Conservation (phyloP, 805 yeast species). For the Wickerhamiella kurtzmanii region DNA sequence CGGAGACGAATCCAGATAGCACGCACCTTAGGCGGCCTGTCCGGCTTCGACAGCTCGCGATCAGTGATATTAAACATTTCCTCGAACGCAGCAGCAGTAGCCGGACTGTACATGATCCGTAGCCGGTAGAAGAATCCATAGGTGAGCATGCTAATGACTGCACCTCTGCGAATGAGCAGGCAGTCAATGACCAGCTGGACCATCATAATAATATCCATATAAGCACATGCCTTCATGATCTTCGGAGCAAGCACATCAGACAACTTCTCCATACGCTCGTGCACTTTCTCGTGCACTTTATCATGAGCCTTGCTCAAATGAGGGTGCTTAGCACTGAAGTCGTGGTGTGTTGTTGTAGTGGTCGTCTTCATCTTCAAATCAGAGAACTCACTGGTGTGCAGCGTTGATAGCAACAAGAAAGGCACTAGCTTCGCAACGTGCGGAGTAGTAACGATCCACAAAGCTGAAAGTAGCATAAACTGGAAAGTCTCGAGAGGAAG, state of each 20-base stretch:
- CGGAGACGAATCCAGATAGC: conserved; percentile 36
- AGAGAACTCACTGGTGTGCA: conserved; percentile 57
- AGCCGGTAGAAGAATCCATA: conserved; percentile 49
- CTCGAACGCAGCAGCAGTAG: conserved; percentile 51
- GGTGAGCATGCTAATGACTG: conserved; percentile 41
- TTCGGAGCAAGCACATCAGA: conserved; percentile 10
- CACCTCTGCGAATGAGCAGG: conserved; percentile 44
- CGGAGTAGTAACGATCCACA: conserved; percentile 46
- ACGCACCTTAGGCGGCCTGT: conserved; percentile 37
- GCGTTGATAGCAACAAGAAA: conserved; percentile 54
- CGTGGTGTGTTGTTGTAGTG: too few species aligned
- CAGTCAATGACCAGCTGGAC: conserved; percentile 35
- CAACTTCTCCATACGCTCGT: conserved; percentile 1
- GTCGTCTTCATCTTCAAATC: neutral
- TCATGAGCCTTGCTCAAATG: conserved; percentile 5
- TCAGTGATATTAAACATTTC: conserved; percentile 47
- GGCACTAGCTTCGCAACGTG: conserved; percentile 54
- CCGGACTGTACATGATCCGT: conserved; percentile 56
- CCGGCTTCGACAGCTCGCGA: conserved; percentile 36
- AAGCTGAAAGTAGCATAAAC: conserved; percentile 39
- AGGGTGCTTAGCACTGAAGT: neutral
- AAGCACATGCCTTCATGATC: conserved; percentile 28
- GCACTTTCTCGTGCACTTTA: conserved; percentile 4
- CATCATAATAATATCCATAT: conserved; percentile 35
- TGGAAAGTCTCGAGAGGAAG: conserved; percentile 69